Evolutionary conservation across 306 rosid genomes (phyloP), one percentile per base, ranked within the genome.

Genomic region (Begonia fuchsioides): DNA sequence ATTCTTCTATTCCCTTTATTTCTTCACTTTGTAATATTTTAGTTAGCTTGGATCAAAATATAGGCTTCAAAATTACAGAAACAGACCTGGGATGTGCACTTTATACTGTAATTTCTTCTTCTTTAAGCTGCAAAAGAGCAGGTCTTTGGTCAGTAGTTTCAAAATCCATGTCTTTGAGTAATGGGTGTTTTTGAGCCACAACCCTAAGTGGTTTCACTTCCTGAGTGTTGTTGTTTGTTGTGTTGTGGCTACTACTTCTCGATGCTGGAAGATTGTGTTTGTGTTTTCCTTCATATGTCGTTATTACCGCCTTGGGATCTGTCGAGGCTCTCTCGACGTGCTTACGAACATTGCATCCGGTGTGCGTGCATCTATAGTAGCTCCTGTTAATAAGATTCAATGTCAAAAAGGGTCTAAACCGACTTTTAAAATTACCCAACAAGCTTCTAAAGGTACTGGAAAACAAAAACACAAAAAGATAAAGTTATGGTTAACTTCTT

Each of bases 281-380:
- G 49, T 88, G 97, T 62, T 88, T 88, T 9, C 97, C 95, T 57
- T 88, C 97, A 6, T 88, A 84, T 2, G 95, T 72, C 6, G 95
- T 88, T 52, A 88, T 68, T 47, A 88, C 97, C 32, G 97, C 95
- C 64, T 88, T 84, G 8, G 93, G 66, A 50, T 88, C 97, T 0
- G 84, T n/a, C n/a, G n/a, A n/a, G n/a, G n/a, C n/a, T n/a, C n/a
- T n/a, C n/a, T n/a, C n/a, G n/a, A n/a, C n/a, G 49, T 90, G 97
- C 60, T 90, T 90, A 3, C 97, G 95, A 56, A 90, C 97, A n/a
- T 79, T 84, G 77, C 97, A 90, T 15, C 97, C 95, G 10, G 77
- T 58, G 57, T 63, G 67, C 12, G 97, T 90, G 73, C 97, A 90
- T 72, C 84, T 90, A 78, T 90, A 90, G 51, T 90, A 90, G 71